phyloP scores from a whole-genome alignment of 495 filamentous ascomycete genomes.

The Chaetomium tenue region DNA sequence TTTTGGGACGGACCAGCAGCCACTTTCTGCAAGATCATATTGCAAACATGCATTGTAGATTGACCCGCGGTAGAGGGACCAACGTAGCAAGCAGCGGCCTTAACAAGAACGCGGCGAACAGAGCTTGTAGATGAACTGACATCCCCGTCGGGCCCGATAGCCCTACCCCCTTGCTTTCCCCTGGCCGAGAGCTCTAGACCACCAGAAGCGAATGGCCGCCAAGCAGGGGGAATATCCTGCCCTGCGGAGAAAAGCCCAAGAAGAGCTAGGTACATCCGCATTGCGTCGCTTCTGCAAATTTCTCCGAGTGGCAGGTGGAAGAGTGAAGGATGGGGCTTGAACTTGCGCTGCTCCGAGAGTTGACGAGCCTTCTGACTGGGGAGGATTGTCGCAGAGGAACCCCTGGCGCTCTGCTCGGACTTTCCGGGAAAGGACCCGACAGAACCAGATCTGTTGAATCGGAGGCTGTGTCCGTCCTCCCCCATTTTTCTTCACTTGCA shows the following conservation, averaged over 20 bases:
- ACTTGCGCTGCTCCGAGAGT: background rate
- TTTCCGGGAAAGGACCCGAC: background rate
- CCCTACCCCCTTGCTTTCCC: background rate
- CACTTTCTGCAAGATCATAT: background rate
- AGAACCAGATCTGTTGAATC: conserved; percentile 5
- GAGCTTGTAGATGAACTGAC: background rate
- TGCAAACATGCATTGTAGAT: conserved; percentile 6
- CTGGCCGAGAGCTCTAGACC: conserved; percentile 2
- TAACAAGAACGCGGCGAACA: conserved; percentile 13
- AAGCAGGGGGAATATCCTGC: conserved; percentile 12
- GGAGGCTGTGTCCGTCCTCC: background rate
- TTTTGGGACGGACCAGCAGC: background rate
- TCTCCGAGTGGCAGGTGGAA: conserved; percentile 8
- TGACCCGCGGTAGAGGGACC: background rate
- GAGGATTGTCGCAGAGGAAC: background rate
- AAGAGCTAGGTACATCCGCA: conserved; percentile 22
- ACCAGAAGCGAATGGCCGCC: background rate
- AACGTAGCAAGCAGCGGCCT: background rate
- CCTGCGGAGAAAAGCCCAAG: conserved; percentile 29
- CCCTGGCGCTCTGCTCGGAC: background rate
- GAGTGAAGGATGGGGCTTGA: background rate
- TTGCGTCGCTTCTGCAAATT: conserved; percentile 24
- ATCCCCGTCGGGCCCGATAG: background rate
- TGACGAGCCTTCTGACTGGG: background rate
- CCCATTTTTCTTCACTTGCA: background rate